Percentiles rank a stretch among this genome's conserved stretches.
Conservation (phyloP, 305 asterid species). For the Withania somnifera region DNA sequence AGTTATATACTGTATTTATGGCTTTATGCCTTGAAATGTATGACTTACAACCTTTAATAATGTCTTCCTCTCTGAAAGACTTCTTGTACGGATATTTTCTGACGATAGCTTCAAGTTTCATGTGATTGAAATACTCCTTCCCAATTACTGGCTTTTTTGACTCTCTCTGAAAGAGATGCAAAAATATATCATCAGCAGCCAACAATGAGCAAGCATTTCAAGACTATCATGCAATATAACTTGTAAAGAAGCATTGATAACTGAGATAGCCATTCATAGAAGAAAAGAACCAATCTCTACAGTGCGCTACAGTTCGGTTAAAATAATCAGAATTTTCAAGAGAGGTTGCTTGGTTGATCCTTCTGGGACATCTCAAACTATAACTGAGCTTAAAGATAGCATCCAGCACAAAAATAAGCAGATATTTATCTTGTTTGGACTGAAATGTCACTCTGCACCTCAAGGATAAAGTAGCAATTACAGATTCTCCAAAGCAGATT, state of each 20-base stretch:
- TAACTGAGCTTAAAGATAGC: background rate
- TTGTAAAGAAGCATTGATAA: background rate
- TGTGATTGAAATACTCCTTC: conserved; percentile 89
- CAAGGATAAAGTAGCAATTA: background rate
- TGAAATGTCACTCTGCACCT: background rate
- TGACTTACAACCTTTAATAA: conserved; percentile 52
- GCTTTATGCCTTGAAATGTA: conserved; percentile 5
- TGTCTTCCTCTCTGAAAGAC: conserved; percentile 65
- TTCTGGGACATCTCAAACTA: background rate
- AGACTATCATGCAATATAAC: background rate
- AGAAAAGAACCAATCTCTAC: background rate
- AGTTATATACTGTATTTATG: background rate
- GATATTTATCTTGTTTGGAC: background rate
- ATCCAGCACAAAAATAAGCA: background rate
- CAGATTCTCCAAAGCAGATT: background rate
- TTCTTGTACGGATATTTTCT: conserved; percentile 77
- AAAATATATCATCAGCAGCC: background rate
- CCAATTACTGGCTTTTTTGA: conserved; percentile 75
- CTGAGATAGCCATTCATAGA: background rate
- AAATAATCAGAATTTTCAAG: background rate
- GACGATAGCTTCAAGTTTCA: conserved; percentile 81
- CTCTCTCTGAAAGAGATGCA: conserved; percentile 62
- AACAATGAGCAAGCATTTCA: background rate
- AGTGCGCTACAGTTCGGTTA: background rate
- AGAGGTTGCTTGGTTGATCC: background rate